A percentile compares a stretch with the other conserved stretches of the same genome.
These are phyloP conservation scores for Larix kaempferi DNA, from an alignment of 75 land plant genomes.

Conservation along the genomic window DNA sequence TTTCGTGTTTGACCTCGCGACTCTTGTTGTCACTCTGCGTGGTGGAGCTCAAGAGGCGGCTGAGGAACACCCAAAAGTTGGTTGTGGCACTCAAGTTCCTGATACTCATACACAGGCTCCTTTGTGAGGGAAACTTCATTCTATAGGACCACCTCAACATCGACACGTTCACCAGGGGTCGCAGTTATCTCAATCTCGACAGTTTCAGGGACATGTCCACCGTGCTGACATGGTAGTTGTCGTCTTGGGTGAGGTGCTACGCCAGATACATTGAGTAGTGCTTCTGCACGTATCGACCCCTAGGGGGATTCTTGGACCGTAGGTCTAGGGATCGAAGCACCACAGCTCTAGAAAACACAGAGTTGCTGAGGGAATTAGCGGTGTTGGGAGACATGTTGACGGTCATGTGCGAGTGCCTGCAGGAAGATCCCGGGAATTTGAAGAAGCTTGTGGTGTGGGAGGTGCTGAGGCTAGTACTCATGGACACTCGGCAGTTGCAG, in stretches of 20 bases:
- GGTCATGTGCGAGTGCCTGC: conserved; percentile 8
- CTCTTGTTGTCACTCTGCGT: conserved; percentile 27
- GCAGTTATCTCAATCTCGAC: conserved; percentile 46
- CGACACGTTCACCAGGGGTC: not conserved
- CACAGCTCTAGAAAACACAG: conserved; percentile 13
- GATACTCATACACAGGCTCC: conserved; percentile 49
- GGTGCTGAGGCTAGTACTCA: conserved; percentile 25
- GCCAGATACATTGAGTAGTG: conserved; percentile 49
- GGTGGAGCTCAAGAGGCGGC: conserved; percentile 26
- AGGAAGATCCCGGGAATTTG: conserved; percentile 3
- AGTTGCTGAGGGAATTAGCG: conserved; percentile 25
- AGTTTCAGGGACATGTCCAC: not conserved
- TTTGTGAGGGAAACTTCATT: conserved; percentile 41
- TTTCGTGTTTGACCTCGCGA: conserved; percentile 16
- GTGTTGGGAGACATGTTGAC: conserved; percentile 13
- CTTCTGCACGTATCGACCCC: conserved; percentile 16
- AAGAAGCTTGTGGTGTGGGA: conserved; percentile 21
- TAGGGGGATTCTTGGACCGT: conserved; percentile 7
- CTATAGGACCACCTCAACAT: conserved; percentile 35
- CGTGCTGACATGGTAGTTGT: conserved; percentile 35
- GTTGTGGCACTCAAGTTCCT: conserved; percentile 57
- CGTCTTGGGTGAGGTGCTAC: conserved; percentile 60
- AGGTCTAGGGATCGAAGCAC: not conserved
- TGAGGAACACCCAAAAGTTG: conserved; percentile 44
- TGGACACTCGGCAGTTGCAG: conserved; percentile 24